Conservation (phyloP, 805 yeast genomes). For the Pichia membranifaciens region DNA sequence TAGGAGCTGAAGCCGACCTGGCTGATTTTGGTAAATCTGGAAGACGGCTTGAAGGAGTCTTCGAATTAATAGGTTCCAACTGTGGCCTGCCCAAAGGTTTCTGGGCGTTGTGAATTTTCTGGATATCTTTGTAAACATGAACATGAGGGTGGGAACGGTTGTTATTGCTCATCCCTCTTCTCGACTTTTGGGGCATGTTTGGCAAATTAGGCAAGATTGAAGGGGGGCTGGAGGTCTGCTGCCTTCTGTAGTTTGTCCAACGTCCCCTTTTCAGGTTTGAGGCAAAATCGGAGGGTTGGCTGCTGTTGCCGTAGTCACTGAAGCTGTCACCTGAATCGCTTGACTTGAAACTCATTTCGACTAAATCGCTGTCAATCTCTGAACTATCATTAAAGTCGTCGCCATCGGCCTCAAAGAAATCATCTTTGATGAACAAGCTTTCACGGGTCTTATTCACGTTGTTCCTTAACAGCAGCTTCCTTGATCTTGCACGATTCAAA, state of each 20-base stretch:
- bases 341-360: conserved; percentile 2
- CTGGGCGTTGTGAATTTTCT: conserved; percentile 13
- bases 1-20: conserved; percentile 14
- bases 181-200: neutral
- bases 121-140: conserved; percentile 16
- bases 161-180: neutral
- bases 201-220: conserved; percentile 1
- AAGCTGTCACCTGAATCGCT: no score
- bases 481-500: conserved; percentile 3
- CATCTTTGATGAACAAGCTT: conserved; percentile 14
- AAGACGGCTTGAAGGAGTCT: conserved; percentile 11
- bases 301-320: neutral
- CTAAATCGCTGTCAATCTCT: neutral
- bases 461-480: conserved; percentile 4
- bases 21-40: conserved; percentile 14
- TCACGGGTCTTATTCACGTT: conserved; percentile 11
- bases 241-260: conserved; percentile 43
- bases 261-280: conserved; percentile 36
- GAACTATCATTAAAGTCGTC: neutral
- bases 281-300: neutral
- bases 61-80: conserved; percentile 9
- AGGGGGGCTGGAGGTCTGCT: neutral
- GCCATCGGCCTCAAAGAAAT: conserved; percentile 6
- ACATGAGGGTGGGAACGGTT: neutral
- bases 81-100: conserved; percentile 10